Evolutionary conservation across 768 basidiomycete genomes (phyloP), one percentile per base, ranked within the genome.

Genomic region (Rhodosporidiobolus odoratus): DNA sequence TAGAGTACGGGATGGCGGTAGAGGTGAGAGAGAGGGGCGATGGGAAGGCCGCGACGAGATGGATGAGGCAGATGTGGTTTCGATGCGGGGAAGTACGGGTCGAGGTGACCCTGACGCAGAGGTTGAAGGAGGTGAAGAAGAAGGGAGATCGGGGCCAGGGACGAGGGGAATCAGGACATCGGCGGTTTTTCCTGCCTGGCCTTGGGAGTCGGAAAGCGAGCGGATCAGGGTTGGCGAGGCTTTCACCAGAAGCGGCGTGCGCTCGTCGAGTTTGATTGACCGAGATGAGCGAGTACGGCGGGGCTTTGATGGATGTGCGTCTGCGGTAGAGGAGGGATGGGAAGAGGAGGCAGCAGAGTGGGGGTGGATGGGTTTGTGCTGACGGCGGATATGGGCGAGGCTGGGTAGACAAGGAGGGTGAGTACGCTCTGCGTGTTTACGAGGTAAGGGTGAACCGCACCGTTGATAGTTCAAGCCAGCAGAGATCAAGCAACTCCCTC

Each of bases 391-490:
- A 37, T 65, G 64, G 17, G 64, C 64, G n/a, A 65, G 64, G 78
- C 96, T 97, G 38, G 21, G 32, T 7, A 27, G 30, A 17, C 5
- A 27, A 34, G 19, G 57, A 16, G 40, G 27, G 25, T 15, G 43
- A 34, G 48, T 45, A 66, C 21, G 47, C 6, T 19, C 30, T 25
- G 35, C 41, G 54, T n/a, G n/a, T n/a, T n/a, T n/a, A 12, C 25
- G 15, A 27, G 53, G 4, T 38, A 21, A n/a, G 21, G 45, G 9
- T n/a, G 15, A 32, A 9, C 25, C 69, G 3, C 7, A 56, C 71
- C 66, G 50, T 80, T 98, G 94, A 41, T 90, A 82, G 80, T 96
- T 96, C 72, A 98, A 84, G 23, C 92, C 94, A 7, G 48, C 48
- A 27, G 52, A 12, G 8, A 53, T 53, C 9, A 53, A 19, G 30